These are phyloP conservation scores for Botrytis hyacinthi DNA, from an alignment of 2,329 filamentous ascomycete species.

Conservation along the genomic window DNA sequence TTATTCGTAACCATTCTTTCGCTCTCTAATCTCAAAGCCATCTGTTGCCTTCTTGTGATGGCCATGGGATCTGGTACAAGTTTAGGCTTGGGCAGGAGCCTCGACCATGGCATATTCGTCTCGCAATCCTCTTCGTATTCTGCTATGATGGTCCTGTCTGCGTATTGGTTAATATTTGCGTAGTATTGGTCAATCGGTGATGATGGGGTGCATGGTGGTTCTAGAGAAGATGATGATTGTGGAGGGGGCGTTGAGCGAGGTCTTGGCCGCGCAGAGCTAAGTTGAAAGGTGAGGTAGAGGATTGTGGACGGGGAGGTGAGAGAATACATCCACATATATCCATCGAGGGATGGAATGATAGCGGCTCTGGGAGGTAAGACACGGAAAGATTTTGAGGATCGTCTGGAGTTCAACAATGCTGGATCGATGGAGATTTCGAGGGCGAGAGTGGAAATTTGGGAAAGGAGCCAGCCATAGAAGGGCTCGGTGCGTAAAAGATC, in stretches of 20 bases:
- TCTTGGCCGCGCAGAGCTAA: neutral
- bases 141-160: neutral
- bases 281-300: neutral
- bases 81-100: constrained; percentile 5
- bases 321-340: neutral
- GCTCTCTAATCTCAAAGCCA: neutral
- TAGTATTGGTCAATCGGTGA: neutral
- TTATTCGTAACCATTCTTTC: neutral
- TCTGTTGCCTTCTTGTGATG: neutral
- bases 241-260: neutral
- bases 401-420: neutral
- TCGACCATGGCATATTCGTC: neutral
- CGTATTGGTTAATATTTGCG: neutral
- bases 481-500: neutral
- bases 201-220: neutral
- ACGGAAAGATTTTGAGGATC: neutral
- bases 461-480: constrained; percentile 4
- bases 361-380: neutral
- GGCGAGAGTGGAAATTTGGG: neutral
- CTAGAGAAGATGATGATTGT: neutral
- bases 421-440: constrained; percentile 1
- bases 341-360: neutral
- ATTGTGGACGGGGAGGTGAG: neutral
- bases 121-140: neutral
- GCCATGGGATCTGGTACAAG: neutral